Conservation (phyloP, 768 basidiomycete genomes). For the Suillus bovinus region DNA sequence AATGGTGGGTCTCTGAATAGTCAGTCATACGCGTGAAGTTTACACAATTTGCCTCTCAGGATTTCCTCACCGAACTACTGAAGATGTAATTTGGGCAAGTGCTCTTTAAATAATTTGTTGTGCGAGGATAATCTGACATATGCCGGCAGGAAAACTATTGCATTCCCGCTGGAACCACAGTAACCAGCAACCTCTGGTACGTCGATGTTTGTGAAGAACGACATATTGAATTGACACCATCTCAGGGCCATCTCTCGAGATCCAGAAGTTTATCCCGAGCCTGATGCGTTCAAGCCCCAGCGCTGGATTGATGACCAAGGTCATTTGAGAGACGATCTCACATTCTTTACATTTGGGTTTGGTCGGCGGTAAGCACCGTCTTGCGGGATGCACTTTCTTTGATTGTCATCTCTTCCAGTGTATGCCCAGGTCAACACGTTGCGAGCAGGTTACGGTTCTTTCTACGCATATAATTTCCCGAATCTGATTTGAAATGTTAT, state of each 20-base stretch:
- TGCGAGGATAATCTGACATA: no score
- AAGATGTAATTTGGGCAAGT: no score
- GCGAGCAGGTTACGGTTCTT: neutral
- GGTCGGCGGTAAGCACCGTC: conserved; percentile 32
- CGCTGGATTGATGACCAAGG: conserved; percentile 41
- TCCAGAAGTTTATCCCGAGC: conserved; percentile 7
- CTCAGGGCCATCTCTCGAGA: conserved; percentile 5
- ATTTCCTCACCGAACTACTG: no score
- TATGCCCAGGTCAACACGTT: neutral
- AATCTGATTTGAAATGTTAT: no score
- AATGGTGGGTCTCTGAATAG: neutral
- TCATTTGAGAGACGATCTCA: conserved; percentile 46
- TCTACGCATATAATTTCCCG: no score
- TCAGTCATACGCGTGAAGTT: neutral
- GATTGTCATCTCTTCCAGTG: neutral
- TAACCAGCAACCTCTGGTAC: conserved; percentile 23
- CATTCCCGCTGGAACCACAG: conserved; percentile 23
- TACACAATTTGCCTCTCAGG: conserved; percentile 8
- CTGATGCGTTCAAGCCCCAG: no score
- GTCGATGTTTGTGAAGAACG: neutral
- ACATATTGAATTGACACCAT: neutral
- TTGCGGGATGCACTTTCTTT: neutral
- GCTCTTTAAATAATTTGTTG: no score
- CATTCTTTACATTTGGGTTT: conserved; percentile 54
- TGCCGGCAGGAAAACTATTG: conserved; percentile 24